Evolutionary conservation across 1,139 yeast species (phyloP), one percentile per base, ranked within the genome.

Genomic region (Wickerhamomyces sp.): DNA sequence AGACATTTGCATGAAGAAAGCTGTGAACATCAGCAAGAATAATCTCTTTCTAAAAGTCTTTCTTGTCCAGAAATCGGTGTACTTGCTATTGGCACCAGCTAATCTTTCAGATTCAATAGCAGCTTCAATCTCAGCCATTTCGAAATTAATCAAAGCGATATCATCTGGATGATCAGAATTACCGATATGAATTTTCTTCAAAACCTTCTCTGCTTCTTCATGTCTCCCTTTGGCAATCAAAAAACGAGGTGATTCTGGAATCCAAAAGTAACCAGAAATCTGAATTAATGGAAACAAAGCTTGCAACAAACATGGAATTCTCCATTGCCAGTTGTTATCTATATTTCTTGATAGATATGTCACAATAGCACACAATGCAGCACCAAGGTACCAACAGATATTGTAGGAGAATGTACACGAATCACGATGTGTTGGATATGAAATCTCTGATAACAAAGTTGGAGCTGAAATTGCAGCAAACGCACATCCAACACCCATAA

Each of bases 311-410:
- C 66, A 52, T 16, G 72, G 72, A 23, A 64, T 46, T 47, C 69
- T 55, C 70, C 69, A 67, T 12, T 58, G 48, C 62, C 66, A 60
- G 17, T 51, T 49, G 8, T 45, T 36, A 3, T 31, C 30, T 49
- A 45, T 20, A 16, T n/a, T 18, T 9, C 23, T 41, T n/a, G 75
- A 64, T 32, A 77, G 78, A 42, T 62, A 70, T 3, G 75, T 64
- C 23, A 69, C 63, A 71, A 75, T 66, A 3, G 82, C 72, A 7
- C 80, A 79, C 31, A 75, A 47, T 25, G 70, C 54, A 9, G 79
- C 72, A 28, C 82, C 82, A 31, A 72, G 47, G 51, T 72, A 63
- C 68, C 70, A 68, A 49, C 68, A 65, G 38, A 66, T 66, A 57
- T 70, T 72, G 51, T 66, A 74, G 31, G 63, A 54, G 18, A 72